Evolutionary conservation across 306 rosid genomes (phyloP).

Genomic region (Prunus fruticosa): DNA sequence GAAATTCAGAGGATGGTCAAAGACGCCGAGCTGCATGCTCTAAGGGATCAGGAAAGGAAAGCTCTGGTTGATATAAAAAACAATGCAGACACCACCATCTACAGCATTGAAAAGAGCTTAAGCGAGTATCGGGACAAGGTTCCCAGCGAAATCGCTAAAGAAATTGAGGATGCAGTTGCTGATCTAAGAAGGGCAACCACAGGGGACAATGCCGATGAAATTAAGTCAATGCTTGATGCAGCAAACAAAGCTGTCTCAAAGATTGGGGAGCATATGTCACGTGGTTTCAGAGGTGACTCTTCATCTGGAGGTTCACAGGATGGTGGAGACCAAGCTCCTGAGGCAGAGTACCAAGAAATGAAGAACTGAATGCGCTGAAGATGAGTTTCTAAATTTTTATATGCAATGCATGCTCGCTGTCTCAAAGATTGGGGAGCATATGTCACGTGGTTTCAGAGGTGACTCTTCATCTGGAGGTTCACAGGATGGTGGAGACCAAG

Average conservation of each 20-base stretch:
- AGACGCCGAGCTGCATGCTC: slow-evolving; percentile 88
- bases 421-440: slow-evolving; percentile 83
- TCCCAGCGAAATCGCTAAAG: slow-evolving; percentile 73
- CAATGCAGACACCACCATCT: slow-evolving; percentile 78
- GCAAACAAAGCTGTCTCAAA: slow-evolving; percentile 89
- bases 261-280: slow-evolving; percentile 87
- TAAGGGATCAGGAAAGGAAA: slow-evolving; percentile 78
- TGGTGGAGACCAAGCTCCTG: slow-evolving; percentile 73
- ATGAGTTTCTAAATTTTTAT: background rate
- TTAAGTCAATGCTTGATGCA: slow-evolving; percentile 65
- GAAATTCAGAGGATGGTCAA: slow-evolving; percentile 84
- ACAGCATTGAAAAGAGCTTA: slow-evolving; percentile 86
- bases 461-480: slow-evolving; percentile 54
- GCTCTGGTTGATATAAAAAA: slow-evolving; percentile 70
- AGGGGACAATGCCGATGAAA: slow-evolving; percentile 59
- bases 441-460: slow-evolving; percentile 70
- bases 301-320: slow-evolving; percentile 68
- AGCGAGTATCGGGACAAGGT: slow-evolving; percentile 74
- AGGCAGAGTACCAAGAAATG: slow-evolving; percentile 86
- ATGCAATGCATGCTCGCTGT: slow-evolving; percentile 36
- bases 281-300: slow-evolving; percentile 45
- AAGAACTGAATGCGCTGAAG: slow-evolving; percentile 50
- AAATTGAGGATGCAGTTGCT: slow-evolving; percentile 71
- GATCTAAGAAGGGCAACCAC: slow-evolving; percentile 61
- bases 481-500: slow-evolving; percentile 71